Conservation (phyloP, 805 yeast species). For the Tetrapisispora phaffii region DNA sequence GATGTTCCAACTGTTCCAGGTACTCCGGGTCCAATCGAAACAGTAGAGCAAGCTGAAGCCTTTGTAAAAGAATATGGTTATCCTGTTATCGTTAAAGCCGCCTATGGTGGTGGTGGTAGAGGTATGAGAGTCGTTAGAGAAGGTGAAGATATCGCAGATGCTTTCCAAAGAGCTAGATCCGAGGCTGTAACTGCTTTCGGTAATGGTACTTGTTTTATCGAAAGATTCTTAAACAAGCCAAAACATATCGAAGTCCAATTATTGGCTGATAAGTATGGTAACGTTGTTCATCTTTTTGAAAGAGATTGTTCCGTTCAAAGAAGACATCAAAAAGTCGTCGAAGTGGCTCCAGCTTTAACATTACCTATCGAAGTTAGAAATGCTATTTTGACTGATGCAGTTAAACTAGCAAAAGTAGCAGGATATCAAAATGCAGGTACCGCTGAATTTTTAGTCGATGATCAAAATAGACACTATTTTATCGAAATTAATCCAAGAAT, state of each 20-base stretch:
- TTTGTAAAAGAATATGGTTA: conserved; percentile 81
- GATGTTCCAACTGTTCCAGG: conserved; percentile 95
- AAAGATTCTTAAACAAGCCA: conserved; percentile 88
- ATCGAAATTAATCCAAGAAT: conserved; percentile 97
- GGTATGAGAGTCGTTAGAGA: conserved; percentile 99
- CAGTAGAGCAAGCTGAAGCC: conserved; percentile 62
- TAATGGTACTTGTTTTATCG: conserved; percentile 96
- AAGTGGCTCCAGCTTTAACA: conserved; percentile 94
- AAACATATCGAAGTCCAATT: conserved; percentile 97
- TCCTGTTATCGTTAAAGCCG: conserved; percentile 97
- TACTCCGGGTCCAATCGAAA: conserved; percentile 90
- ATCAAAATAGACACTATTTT: conserved; percentile 89
- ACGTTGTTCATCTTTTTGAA: conserved; percentile 90
- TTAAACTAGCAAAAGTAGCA: conserved; percentile 77
- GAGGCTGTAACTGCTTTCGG: conserved; percentile 96
- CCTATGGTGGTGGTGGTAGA: conserved; percentile 99
- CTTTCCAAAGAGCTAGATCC: conserved; percentile 84
- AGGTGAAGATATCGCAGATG: conserved; percentile 87
- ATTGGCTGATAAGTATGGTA: conserved; percentile 87
- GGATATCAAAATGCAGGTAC: conserved; percentile 97
- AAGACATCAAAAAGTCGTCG: conserved; percentile 98
- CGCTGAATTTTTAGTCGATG: conserved; percentile 92
- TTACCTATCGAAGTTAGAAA: conserved; percentile 76
- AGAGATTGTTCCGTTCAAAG: conserved; percentile 99
- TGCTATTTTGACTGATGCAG: conserved; percentile 91